Evolutionary conservation across 208 protist species (phyloP).

Genomic region (Phytomonas sp.): DNA sequence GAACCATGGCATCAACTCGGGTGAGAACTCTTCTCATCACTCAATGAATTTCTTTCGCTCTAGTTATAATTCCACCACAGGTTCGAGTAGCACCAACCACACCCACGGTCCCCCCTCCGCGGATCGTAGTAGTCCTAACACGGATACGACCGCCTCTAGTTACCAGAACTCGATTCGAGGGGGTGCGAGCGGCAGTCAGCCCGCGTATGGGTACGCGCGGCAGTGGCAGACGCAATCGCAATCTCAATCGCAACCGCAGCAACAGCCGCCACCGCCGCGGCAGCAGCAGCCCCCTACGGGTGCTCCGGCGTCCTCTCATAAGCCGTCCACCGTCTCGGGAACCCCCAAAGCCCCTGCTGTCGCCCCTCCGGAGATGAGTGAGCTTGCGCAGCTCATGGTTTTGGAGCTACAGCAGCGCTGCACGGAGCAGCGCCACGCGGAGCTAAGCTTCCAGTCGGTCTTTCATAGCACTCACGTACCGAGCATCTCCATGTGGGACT

Average conservation of each 20-base stretch:
- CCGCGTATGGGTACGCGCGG: too few relatives aligned
- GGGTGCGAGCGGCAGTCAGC: too few relatives aligned
- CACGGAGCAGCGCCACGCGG: conserved; percentile 20
- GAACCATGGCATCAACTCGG: not conserved
- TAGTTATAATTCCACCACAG: not conserved
- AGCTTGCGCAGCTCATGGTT: conserved; percentile 39
- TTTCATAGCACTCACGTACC: conserved; percentile 78
- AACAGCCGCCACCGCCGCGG: not conserved
- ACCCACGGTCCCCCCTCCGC: not conserved
- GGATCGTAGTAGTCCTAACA: not conserved
- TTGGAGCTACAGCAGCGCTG: conserved; percentile 63
- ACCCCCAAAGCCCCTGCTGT: too few relatives aligned
- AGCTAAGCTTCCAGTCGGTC: conserved; percentile 22
- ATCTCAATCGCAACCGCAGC: not conserved
- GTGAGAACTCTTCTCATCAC: not conserved
- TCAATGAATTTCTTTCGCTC: not conserved
- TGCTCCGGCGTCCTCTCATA: not conserved
- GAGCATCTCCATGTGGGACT: conserved; percentile 80
- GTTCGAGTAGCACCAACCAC: not conserved
- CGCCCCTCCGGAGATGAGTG: conserved; percentile 33
- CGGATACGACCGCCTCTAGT: too few relatives aligned
- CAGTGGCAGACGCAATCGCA: not conserved
- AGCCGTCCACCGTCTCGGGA: not conserved
- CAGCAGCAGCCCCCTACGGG: not conserved
- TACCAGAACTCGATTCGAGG: too few relatives aligned